Evolutionary conservation across 2,329 filamentous ascomycete genomes (phyloP).

Genomic region (Colletotrichum chrysophilum): DNA sequence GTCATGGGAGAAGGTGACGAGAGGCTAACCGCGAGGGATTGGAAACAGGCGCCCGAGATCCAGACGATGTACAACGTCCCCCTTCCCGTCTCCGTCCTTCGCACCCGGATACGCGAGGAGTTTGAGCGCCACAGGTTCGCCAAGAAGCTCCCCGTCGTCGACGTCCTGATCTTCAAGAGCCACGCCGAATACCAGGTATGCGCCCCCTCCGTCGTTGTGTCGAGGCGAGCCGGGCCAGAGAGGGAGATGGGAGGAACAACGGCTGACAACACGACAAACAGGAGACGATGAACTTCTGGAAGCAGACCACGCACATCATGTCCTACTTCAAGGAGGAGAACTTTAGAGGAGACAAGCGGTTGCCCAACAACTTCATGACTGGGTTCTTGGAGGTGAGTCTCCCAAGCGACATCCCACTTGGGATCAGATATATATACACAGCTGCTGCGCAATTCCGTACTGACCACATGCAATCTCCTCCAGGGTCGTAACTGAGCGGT

Average conservation of each 20-base stretch:
- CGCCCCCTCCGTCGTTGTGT: background rate
- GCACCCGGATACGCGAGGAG: slow-evolving; percentile 94
- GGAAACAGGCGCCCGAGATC: slow-evolving; percentile 84
- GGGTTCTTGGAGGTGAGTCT: slow-evolving; percentile 88
- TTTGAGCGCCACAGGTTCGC: slow-evolving; percentile 96
- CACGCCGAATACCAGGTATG: slow-evolving; percentile 92
- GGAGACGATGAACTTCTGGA: slow-evolving; percentile 99
- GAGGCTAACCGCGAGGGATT: background rate
- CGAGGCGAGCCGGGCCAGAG: background rate
- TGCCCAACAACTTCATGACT: slow-evolving; percentile 90
- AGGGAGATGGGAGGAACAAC: background rate
- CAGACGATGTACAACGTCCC: slow-evolving; percentile 96
- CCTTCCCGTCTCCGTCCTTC: slow-evolving; percentile 84
- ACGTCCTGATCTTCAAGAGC: slow-evolving; percentile 89
- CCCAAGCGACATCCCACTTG: background rate
- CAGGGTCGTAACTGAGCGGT: slow-evolving; percentile 26
- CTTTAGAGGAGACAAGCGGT: slow-evolving; percentile 74
- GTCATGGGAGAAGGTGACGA: background rate
- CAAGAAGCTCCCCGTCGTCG: slow-evolving; percentile 84
- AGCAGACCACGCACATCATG: slow-evolving; percentile 93
- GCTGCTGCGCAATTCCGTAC: background rate
- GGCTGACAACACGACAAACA: slow-evolving; percentile 40
- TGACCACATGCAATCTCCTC: background rate
- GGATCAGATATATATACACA: background rate
- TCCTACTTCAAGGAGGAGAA: slow-evolving; percentile 93